Base-by-base conservation (phyloP, 1,284 basidiomycete genomes). In the Rhodotorula sp. region DNA sequence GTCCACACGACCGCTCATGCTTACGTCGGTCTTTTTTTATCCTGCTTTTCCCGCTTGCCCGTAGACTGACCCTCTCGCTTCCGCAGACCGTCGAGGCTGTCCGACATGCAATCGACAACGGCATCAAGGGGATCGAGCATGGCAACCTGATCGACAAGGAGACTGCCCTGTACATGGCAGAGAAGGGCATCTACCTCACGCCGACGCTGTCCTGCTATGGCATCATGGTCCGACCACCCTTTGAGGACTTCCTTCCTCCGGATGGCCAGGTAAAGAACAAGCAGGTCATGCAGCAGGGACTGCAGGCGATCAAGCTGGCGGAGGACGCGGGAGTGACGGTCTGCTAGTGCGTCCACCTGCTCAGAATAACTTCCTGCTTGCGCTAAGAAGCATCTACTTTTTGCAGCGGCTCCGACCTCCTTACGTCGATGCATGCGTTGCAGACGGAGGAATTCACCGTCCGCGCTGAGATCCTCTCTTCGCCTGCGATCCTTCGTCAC, bases 221-320 rank as follows among this genome's bases (percentile, higher is more conserved):
- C 19, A 82, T 82, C 71, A 83, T 84, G 81, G 78, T 81, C 17
- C 79, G 82, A 6, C 79, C 81, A 13, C 83, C 83, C 0, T 84
- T 82, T 67, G 82, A 83, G 62, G 78, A 81, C 59, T 82, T 82
- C 59, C 79, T 84, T 7, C 78, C 81, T 5, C 79, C 80, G 0
- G 79, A 79, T 30, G 80, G 81, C 8, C 80, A 82, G 68, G 76
- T 77, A 56, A 84, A 84, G 78, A 83, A 83, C 59, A 77, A 78
- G 22, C 78, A 83, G 70, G 83, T 84, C 34, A 83, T 83, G 82
- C 69, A 79, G 49, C 77, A 81, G 52, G 82, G 81, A 13, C 73
- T 82, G 39, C 76, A 80, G 11, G 80, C 81, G 46, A 74, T 82
- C 29, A 79, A 78, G 67, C 77, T 81, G 52, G 82, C 82, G 0